Evolutionary conservation across 78 protist species (phyloP).

Genomic region (Dictyostelium firmibasis): DNA sequence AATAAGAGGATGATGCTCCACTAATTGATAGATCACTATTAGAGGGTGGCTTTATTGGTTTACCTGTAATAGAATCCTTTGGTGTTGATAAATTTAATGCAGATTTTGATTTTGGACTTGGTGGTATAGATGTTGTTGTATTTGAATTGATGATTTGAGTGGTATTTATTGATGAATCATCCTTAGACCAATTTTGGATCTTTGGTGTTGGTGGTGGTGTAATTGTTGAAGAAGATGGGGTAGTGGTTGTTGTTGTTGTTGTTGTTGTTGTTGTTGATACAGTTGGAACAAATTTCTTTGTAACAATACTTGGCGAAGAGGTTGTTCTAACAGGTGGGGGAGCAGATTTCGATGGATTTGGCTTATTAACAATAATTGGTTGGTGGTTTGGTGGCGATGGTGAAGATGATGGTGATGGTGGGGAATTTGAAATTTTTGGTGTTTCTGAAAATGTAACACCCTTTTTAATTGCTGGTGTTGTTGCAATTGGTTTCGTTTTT

Average conservation of each 20-base stretch:
- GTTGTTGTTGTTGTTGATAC: no score
- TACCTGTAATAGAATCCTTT: neutral
- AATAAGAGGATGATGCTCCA: no score
- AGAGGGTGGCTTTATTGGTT: slow-evolving; percentile 3
- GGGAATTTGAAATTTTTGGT: neutral
- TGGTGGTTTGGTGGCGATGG: neutral
- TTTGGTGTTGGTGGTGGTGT: neutral
- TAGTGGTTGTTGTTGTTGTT: neutral
- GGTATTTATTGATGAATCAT: neutral
- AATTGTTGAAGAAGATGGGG: neutral
- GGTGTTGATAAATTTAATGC: slow-evolving; percentile 7
- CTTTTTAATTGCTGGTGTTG: neutral
- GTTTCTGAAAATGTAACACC: neutral
- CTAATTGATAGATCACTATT: slow-evolving; percentile 4
- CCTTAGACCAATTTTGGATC: neutral
- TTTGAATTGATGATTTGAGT: neutral
- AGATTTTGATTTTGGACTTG: slow-evolving; percentile 11
- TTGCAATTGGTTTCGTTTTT: neutral
- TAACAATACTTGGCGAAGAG: neutral
- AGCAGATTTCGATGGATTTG: slow-evolving; percentile 4
- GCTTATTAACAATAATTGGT: neutral
- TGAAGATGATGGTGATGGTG: slow-evolving; percentile 1
- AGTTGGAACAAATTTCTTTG: neutral
- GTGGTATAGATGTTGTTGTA: neutral
- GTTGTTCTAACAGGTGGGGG: neutral